Evolutionary conservation across 495 filamentous ascomycete species (phyloP), one percentile per base, ranked within the genome.

Genomic region (Pyrenopolyporus hunteri): DNA sequence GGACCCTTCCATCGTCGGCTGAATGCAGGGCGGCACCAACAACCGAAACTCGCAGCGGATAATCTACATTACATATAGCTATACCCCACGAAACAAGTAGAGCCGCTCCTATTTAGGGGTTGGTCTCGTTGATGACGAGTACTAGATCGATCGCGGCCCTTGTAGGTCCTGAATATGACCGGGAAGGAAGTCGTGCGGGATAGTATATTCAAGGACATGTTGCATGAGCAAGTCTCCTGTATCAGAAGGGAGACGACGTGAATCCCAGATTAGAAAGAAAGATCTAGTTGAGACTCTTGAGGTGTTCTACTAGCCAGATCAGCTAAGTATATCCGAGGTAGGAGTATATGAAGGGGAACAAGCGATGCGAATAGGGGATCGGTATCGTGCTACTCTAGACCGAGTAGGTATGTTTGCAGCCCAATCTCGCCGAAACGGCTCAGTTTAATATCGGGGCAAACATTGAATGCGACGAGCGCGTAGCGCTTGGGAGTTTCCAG

Each of bases 31-130:
- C 44, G 14, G 25, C 22, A 14, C 37, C 1, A 37, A 14, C 40
- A 51, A 11, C 59, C 45, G 45, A 36, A 28, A 46, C 17, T 45
- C 14, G 6, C 22, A 35, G 47, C 43, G 53, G 60, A 33, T 57
- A 63, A 63, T 47, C n/a, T 22, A 37, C 22, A 17, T 19, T 42
- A 37, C 45, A 40, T 40, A 25, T 13, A n/a, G 14, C 50, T 16
- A 23, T 23, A 42, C 13, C 33, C 40, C 17, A 19, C 23, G 11
- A 36, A 13, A 16, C 2, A n/a, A 31, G n/a, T 7, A 19, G 28
- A 14, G 36, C 3, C 10, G 10, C 44, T 25, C 33, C 54, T 7
- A 49, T 25, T n/a, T n/a, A n/a, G n/a, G n/a, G n/a, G n/a, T n/a
- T n/a, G n/a, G n/a, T n/a, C n/a, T n/a, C n/a, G n/a, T n/a, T n/a